Base-by-base conservation (phyloP, 31 red algal species). In the Asparagopsis taxiformis region DNA sequence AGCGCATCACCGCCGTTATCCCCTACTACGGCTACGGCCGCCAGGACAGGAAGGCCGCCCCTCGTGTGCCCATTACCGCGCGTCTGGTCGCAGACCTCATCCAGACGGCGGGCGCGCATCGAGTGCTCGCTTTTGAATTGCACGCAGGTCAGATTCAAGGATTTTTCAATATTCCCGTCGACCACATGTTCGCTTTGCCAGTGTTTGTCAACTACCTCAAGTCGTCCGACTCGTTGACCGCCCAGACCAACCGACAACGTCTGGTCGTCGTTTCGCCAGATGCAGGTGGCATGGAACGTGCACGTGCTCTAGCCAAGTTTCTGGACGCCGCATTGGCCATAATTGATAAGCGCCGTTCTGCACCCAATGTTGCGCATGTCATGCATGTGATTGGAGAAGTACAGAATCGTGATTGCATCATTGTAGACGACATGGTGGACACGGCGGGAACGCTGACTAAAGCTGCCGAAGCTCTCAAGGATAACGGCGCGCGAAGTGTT, bases 351-450 rank as follows among this genome's bases (percentile, higher is more conserved):
- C 61, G 92, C 38, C 91, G 97, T 43, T 74, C 74, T 15, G 85
- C 64, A 1, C 81, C 93, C 1, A 99, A 96, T 53, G 92, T 93
- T 22, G 92, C 92, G 15, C 84, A 99, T 34, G 92, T 96, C 17
- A 86, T 99, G 93, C 75, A 94, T 62, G 72, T 96, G 50, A 96
- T 99, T 80, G 97, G 97, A 1, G 92, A 96, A 22, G 97, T 99
- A 1, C 63, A 79, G 39, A 78, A 74, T 36, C 59, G 78, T n/a
- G 80, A 96, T 59, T 96, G 92, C 62, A 73, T 99, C 19, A 96
- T 99, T 76, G 89, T 96, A 3, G 97, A 99, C 68, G 97, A 99
- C 62, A 99, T 99, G 86, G 90, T 96, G 28, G 97, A 99, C 59
- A 99, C 97, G 17, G 97, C 97, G 2, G 93, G 93, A 8, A 99